Evolutionary conservation across 768 basidiomycete genomes (phyloP).

Genomic region (Clitopilus hobsonii): DNA sequence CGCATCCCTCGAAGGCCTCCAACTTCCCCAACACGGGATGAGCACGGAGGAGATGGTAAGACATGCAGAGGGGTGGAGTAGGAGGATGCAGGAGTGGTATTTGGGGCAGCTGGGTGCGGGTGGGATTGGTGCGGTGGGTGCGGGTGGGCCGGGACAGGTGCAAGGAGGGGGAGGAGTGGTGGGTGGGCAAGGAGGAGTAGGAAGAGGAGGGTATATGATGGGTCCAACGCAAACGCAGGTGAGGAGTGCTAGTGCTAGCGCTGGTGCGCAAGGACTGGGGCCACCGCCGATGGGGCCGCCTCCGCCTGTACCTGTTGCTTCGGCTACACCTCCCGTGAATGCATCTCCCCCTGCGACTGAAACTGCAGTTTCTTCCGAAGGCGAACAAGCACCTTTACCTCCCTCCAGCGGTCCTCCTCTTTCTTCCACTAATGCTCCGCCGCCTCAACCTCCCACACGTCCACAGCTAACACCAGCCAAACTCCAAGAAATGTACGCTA

Average conservation of each 20-base stretch:
- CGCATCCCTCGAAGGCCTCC: constrained; percentile 12
- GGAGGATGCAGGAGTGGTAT: constrained; percentile 37
- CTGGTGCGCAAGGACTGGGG: not conserved
- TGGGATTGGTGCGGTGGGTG: too few relatives aligned
- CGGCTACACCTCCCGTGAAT: not conserved
- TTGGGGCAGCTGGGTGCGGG: too few relatives aligned
- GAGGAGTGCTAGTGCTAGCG: not conserved
- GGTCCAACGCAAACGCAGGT: too few relatives aligned
- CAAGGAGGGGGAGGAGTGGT: too few relatives aligned
- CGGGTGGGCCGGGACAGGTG: not conserved
- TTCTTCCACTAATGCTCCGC: not conserved
- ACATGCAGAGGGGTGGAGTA: constrained; percentile 52
- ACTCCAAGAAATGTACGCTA: too few relatives aligned
- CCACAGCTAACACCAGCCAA: too few relatives aligned
- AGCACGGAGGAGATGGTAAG: constrained; percentile 56
- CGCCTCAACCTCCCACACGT: too few relatives aligned
- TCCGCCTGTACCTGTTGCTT: not conserved
- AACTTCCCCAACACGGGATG: constrained; percentile 35
- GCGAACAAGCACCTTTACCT: too few relatives aligned
- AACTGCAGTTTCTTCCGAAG: too few relatives aligned
- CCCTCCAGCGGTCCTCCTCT: too few relatives aligned
- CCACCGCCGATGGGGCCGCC: not conserved
- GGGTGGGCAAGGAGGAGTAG: too few relatives aligned
- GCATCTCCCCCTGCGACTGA: not conserved
- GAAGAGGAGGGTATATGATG: too few relatives aligned